Base-by-base conservation (phyloP, 805 yeast genomes). In the Wickerhamiella nectarea region DNA sequence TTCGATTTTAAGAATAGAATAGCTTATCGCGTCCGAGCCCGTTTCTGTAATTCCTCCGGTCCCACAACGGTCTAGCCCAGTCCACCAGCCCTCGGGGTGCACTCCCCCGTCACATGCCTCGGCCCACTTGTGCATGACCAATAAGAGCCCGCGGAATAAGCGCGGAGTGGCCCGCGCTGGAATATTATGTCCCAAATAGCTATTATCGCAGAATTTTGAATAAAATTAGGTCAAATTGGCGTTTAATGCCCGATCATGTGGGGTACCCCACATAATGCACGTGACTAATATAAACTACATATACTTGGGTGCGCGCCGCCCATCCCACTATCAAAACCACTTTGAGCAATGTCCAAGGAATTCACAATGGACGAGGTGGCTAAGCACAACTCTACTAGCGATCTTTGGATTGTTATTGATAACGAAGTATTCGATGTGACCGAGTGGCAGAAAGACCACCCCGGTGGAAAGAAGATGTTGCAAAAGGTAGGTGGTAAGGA, bases 371-470 rank as follows among this genome's bases (percentile, higher is more conserved):
- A 52, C 39, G 83, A 86, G 59, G 75, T 86, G 43, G 70, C 77
- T 25, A 58, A 69, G 52, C 96, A 87, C 69, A 76, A 74, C 59
- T 67, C 75, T n/a, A 72, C 77, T 34, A 80, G 78, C 14, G 85
- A 82, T 53, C 64, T 84, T 35, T 89, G 95, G 94, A 75, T 89
- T 69, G 71, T 84, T 45, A 70, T 84, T 48, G 78, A 84, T 53
- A 84, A 80, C 46, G 77, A 78, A 52, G 94, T 89, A 5, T 84
- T 78, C 59, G 79, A 84, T 59, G 70, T 81, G 24, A 71, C 89
- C 6, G 65, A 67, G 26, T 86, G 87, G 61, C 67, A 80, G 44
- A 69, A 74, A 14, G 75, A 72, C 38, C 97, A 89, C 61, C 97
- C 97, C 3, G 81, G 81, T 50, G 82, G 82, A 4, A 71, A 75